phyloP scores from a whole-genome alignment of 805 yeast genomes.

The Ogataea trehaloabstinens region DNA sequence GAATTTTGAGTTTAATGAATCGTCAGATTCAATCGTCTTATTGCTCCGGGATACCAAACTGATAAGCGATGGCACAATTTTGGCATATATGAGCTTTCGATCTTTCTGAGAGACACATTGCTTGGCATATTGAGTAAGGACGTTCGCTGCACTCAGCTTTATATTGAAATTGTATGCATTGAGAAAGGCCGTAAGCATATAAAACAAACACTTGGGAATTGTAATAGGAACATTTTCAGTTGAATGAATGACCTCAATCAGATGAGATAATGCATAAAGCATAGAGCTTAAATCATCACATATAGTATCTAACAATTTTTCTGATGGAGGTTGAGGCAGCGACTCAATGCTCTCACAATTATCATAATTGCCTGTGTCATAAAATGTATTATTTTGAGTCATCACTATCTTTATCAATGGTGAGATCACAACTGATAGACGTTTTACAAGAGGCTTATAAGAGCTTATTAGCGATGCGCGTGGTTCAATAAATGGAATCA shows the following conservation, averaged over 20 bases:
- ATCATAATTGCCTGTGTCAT: conserved; percentile 15
- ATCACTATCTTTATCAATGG: conserved; percentile 22
- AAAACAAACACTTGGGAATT: conserved; percentile 27
- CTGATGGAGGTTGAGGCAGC: conserved; percentile 24
- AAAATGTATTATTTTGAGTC: conserved; percentile 14
- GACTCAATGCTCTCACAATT: conserved; percentile 11
- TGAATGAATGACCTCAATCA: conserved; percentile 12
- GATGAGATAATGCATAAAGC: conserved; percentile 24
- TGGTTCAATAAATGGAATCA: conserved; percentile 25
- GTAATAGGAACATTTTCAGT: conserved; percentile 1
- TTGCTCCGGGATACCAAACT: conserved; percentile 22
- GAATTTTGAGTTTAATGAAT: conserved; percentile 20
- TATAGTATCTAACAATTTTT: conserved; percentile 10
- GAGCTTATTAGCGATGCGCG: conserved; percentile 10
- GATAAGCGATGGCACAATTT: conserved; percentile 25
- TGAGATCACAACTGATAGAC: conserved; percentile 18
- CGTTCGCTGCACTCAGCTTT: conserved; percentile 27
- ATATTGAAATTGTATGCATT: conserved; percentile 23
- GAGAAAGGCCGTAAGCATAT: conserved; percentile 25
- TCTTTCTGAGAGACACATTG: conserved; percentile 13
- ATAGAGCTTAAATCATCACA: conserved; percentile 25
- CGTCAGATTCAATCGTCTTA: conserved; percentile 13
- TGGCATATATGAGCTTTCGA: conserved; percentile 19
- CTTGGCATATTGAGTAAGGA: conserved; percentile 26
- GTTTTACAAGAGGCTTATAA: conserved; percentile 22